phyloP scores from a whole-genome alignment of 345 rosid species.

The Corchorus capsularis region DNA sequence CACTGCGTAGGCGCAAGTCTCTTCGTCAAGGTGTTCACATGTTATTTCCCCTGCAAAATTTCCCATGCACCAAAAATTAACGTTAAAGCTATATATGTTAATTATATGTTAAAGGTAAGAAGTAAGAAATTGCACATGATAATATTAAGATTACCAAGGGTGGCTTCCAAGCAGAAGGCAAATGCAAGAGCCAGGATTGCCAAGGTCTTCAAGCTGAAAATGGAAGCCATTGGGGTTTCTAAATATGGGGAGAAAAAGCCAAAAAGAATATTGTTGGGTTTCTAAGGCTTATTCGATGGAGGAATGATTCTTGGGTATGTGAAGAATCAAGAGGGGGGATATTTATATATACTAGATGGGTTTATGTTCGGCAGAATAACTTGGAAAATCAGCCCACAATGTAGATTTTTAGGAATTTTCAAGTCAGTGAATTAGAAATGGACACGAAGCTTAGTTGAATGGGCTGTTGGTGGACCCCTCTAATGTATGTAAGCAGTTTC shows the following conservation, averaged over 20 bases:
- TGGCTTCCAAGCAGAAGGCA: conserved; percentile 29
- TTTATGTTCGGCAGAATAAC: neutral
- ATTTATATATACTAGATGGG: neutral
- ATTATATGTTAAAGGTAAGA: neutral
- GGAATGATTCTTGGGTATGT: neutral
- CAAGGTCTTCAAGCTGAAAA: conserved; percentile 25
- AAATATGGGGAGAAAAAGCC: neutral
- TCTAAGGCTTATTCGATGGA: neutral
- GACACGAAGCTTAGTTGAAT: neutral
- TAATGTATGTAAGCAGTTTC: neutral
- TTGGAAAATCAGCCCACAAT: neutral
- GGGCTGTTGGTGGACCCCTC: neutral
- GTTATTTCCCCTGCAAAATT: conserved; percentile 40
- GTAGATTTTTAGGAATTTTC: neutral
- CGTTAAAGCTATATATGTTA: neutral
- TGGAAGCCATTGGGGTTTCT: conserved; percentile 39
- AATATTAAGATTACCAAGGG: conserved; percentile 32
- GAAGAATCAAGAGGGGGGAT: neutral
- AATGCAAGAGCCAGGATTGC: conserved; percentile 33
- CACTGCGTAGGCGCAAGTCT: conserved; percentile 69
- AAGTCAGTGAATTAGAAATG: neutral
- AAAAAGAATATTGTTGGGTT: neutral
- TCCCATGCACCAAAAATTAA: neutral
- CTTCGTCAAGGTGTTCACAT: conserved; percentile 63
- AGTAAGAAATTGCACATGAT: neutral